Evolutionary conservation across 305 asterid species (phyloP).

Genomic region (Fraxinus baroniana): DNA sequence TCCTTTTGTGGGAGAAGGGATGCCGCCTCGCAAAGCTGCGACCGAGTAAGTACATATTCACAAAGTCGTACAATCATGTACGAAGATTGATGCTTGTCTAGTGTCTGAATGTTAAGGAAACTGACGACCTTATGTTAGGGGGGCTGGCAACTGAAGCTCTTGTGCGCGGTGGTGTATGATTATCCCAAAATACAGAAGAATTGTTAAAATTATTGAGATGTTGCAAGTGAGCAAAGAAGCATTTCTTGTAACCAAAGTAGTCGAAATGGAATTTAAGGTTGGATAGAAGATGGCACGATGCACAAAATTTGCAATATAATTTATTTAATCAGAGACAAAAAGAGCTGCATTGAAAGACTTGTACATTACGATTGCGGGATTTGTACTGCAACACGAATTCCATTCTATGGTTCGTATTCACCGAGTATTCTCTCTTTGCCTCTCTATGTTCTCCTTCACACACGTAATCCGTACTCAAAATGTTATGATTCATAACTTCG

Average conservation of each 20-base stretch:
- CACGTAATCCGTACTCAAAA: too few species aligned
- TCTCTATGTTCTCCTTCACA: neutral
- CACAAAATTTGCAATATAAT: neutral
- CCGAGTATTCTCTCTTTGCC: constrained; percentile 28
- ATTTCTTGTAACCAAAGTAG: too few species aligned
- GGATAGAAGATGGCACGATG: neutral
- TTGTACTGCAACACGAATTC: constrained; percentile 30
- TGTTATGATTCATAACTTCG: neutral
- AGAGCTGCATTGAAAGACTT: constrained; percentile 42
- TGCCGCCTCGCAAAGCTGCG: neutral
- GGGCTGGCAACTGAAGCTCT: neutral
- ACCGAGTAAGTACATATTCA: neutral
- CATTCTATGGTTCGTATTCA: constrained; percentile 40
- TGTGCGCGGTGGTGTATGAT: neutral
- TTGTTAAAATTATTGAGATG: too few species aligned
- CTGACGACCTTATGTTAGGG: neutral
- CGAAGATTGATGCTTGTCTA: neutral
- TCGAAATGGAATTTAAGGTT: neutral
- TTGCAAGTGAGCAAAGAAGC: too few species aligned
- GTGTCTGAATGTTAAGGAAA: too few species aligned
- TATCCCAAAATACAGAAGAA: too few species aligned
- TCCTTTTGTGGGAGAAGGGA: neutral
- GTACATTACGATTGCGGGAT: constrained; percentile 29
- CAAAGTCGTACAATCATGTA: too few species aligned
- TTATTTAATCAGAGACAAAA: neutral